A percentile compares a stretch with the other conserved stretches of the same genome.
Evolutionary conservation across 2,329 filamentous ascomycete species (phyloP).

Genomic region (Fusarium coffeatum): DNA sequence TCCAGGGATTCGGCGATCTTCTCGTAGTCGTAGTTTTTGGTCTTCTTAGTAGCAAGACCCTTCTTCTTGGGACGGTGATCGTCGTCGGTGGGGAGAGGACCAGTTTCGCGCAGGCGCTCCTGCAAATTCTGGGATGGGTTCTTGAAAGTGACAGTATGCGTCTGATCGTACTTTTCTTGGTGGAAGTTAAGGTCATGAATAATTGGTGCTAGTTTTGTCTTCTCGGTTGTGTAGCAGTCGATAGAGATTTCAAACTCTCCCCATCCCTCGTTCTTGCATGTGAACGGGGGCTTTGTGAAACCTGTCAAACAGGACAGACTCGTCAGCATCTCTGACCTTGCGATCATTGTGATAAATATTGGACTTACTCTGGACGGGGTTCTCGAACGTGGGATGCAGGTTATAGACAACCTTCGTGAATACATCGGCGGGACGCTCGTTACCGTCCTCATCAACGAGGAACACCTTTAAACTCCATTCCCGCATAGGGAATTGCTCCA

Average conservation of each 20-base stretch:
- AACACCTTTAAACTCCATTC: conserved; percentile 90
- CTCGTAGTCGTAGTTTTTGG: conserved; percentile 84
- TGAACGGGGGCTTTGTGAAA: conserved; percentile 87
- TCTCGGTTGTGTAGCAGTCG: conserved; percentile 83
- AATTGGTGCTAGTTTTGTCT: conserved; percentile 80
- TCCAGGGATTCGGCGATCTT: conserved; percentile 93
- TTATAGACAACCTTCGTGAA: conserved; percentile 95
- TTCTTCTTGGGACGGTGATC: conserved; percentile 69
- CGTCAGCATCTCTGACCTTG: conserved; percentile 25
- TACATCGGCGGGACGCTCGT: conserved; percentile 82
- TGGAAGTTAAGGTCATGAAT: conserved; percentile 94
- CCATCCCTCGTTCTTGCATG: conserved; percentile 94
- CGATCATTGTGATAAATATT: neutral
- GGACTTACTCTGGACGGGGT: conserved; percentile 81
- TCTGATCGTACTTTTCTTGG: conserved; percentile 81
- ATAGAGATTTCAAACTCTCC: conserved; percentile 98
- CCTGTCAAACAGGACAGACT: conserved; percentile 59
- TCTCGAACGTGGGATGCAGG: conserved; percentile 92
- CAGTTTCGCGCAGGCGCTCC: conserved; percentile 82
- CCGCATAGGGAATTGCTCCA: conserved; percentile 92
- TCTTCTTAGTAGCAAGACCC: conserved; percentile 78
- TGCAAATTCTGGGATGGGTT: conserved; percentile 92
- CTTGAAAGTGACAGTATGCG: conserved; percentile 86
- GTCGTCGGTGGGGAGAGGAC: conserved; percentile 82
- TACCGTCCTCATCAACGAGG: conserved; percentile 85